Evolutionary conservation across 768 basidiomycete genomes (phyloP).

Genomic region (Sporobolomyces roseus): DNA sequence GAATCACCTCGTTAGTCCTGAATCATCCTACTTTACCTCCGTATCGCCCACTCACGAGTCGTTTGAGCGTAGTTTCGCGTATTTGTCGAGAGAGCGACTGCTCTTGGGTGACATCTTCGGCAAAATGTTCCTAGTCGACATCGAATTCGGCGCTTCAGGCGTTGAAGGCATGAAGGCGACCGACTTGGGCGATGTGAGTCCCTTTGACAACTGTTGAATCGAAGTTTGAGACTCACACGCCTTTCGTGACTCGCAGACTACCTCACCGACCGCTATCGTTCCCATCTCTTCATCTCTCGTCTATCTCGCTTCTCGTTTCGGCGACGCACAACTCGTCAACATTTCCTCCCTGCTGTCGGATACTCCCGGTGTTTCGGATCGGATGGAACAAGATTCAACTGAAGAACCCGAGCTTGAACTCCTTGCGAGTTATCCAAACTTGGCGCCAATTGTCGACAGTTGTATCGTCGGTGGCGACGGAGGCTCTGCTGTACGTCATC

Average conservation of each 20-base stretch:
- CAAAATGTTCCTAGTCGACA: constrained; percentile 21
- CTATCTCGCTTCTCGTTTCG: constrained; percentile 75
- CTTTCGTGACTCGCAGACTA: constrained; percentile 58
- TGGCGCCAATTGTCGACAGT: constrained; percentile 80
- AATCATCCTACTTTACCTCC: neutral
- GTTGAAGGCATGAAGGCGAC: constrained; percentile 50
- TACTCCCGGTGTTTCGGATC: constrained; percentile 53
- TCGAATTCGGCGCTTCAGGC: neutral
- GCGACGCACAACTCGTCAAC: constrained; percentile 70
- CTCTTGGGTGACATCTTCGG: constrained; percentile 43
- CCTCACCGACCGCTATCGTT: constrained; percentile 66
- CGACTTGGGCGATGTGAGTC: constrained; percentile 67
- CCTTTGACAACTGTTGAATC: neutral
- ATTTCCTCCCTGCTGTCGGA: constrained; percentile 39
- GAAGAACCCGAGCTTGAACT: constrained; percentile 55
- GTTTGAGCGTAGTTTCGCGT: neutral
- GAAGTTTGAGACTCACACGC: too few species aligned
- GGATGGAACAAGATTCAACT: constrained; percentile 23
- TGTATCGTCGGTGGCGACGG: constrained; percentile 53
- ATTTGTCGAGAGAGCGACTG: neutral
- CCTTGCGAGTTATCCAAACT: constrained; percentile 65
- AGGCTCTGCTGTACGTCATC: constrained; percentile 51
- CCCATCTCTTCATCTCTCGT: constrained; percentile 67
- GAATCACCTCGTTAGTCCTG: constrained; percentile 34
- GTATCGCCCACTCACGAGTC: neutral